Percentiles rank a stretch among this genome's conserved stretches.
Conservation (phyloP, 2,329 filamentous ascomycete species). For the Xylaria sp. region DNA sequence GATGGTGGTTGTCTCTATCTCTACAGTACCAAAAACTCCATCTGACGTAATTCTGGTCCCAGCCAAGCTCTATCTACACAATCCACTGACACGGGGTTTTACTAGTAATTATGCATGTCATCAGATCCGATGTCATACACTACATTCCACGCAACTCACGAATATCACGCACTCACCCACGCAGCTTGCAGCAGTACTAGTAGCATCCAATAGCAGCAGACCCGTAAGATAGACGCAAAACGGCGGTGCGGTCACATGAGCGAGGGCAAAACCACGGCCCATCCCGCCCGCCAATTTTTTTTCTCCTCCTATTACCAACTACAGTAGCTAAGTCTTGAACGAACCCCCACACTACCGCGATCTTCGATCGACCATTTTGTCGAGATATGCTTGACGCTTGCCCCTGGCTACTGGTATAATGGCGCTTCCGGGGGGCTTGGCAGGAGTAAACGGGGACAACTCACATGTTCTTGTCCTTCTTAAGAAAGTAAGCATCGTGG, state of each 20-base stretch:
- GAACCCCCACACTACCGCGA: constrained; percentile 21
- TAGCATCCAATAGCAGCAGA: constrained; percentile 4
- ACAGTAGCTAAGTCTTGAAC: no score
- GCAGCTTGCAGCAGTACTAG: not conserved
- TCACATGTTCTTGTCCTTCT: not conserved
- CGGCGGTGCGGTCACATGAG: constrained; percentile 32
- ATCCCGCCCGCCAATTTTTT: constrained; percentile 23
- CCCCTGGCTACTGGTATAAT: constrained; percentile 2
- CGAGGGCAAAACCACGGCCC: constrained; percentile 27
- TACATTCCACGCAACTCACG: not conserved
- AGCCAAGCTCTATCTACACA: not conserved
- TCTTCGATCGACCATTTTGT: constrained; percentile 9
- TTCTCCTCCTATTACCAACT: no score
- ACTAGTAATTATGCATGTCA: constrained; percentile 22
- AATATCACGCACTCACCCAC: not conserved
- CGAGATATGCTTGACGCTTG: constrained; percentile 1
- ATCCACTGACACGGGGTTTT: constrained; percentile 8
- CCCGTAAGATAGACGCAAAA: constrained; percentile 1
- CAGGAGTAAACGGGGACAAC: constrained; percentile 18
- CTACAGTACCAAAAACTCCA: not conserved
- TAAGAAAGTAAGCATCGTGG: not conserved
- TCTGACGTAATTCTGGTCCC: not conserved
- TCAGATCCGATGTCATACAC: constrained; percentile 26
- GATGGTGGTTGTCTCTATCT: not conserved
- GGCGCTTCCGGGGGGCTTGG: constrained; percentile 15